Evolutionary conservation across 225 moss, liverwort and hornwort species (phyloP).

Genomic region (Asterella californica): DNA sequence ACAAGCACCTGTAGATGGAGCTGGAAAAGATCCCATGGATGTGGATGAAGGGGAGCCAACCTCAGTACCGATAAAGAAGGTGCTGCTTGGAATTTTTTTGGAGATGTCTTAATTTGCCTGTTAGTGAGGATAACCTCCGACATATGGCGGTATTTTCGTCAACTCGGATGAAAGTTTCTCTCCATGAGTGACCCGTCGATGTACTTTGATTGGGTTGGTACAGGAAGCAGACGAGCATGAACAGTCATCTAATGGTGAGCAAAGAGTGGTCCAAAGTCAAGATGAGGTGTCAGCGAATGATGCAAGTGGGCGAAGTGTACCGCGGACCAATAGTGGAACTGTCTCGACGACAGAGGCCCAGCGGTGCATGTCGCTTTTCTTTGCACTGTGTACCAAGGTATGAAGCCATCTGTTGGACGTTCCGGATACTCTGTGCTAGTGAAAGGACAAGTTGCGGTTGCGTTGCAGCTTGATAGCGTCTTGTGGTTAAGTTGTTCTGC

Average conservation of each 20-base stretch:
- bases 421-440: not conserved
- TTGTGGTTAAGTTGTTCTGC: not conserved
- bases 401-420: conserved; percentile 3
- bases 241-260: conserved; percentile 49
- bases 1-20: conserved; percentile 40
- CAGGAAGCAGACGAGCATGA: conserved; percentile 35
- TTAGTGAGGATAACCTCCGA: no score
- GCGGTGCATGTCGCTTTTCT: conserved; percentile 97
- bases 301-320: conserved; percentile 44
- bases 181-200: not conserved
- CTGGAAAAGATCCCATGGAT: conserved; percentile 56
- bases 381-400: conserved; percentile 99
- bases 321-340: conserved; percentile 46
- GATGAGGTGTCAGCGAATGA: conserved; percentile 52
- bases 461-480: not conserved
- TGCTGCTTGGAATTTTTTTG: not conserved
- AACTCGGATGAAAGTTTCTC: not conserved
- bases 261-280: conserved; percentile 41
- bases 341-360: conserved; percentile 80
- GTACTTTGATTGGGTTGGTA: not conserved
- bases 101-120: not conserved
- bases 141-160: not conserved
- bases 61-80: conserved; percentile 26
- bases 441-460: not conserved
- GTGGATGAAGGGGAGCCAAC: conserved; percentile 48